Percentiles rank a stretch among this genome's conserved stretches.
Conservation (phyloP, 805 yeast species). For the Metschnikowia bowlesiae region DNA sequence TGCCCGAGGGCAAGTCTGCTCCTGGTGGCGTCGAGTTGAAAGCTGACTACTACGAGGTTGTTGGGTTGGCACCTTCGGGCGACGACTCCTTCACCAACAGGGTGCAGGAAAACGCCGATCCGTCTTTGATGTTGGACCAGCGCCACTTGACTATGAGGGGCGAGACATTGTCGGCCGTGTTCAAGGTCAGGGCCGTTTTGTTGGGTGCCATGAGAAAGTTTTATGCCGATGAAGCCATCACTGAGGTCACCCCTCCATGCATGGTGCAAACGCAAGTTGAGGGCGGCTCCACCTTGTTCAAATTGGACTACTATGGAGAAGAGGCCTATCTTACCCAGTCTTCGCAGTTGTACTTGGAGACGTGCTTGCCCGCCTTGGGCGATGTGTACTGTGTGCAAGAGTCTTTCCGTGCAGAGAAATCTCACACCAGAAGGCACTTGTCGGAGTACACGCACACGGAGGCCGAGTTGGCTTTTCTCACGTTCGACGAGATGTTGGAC, state of each 20-base stretch:
- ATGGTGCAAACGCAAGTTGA: conserved; percentile 99
- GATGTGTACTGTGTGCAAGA: conserved; percentile 97
- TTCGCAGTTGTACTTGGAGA: conserved; percentile 93
- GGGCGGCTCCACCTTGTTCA: conserved; percentile 96
- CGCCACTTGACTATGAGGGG: conserved; percentile 97
- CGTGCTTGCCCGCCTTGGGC: conserved; percentile 93
- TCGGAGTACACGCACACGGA: conserved; percentile 97
- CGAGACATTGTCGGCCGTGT: conserved; percentile 84
- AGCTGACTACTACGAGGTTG: conserved; percentile 83
- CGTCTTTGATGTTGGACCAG: conserved; percentile 85
- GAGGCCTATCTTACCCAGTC: conserved; percentile 96
- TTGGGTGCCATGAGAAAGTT: conserved; percentile 71
- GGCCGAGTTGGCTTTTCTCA: conserved; percentile 84
- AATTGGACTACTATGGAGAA: conserved; percentile 92
- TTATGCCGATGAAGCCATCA: conserved; percentile 65
- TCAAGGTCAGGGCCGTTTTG: conserved; percentile 88
- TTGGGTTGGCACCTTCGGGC: conserved; percentile 95
- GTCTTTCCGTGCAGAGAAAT: conserved; percentile 98
- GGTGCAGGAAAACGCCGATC: conserved; percentile 90
- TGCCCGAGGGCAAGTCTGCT: conserved; percentile 96
- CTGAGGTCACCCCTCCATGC: conserved; percentile 98
- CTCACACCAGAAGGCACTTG: conserved; percentile 97
- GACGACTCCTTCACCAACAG: conserved; percentile 93
- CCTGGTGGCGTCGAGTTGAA: conserved; percentile 95
- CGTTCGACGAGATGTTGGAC: conserved; percentile 77